These are phyloP conservation scores for Carex cristatella DNA, from an alignment of 176 grass and related monocot genomes.

Conservation along the genomic window DNA sequence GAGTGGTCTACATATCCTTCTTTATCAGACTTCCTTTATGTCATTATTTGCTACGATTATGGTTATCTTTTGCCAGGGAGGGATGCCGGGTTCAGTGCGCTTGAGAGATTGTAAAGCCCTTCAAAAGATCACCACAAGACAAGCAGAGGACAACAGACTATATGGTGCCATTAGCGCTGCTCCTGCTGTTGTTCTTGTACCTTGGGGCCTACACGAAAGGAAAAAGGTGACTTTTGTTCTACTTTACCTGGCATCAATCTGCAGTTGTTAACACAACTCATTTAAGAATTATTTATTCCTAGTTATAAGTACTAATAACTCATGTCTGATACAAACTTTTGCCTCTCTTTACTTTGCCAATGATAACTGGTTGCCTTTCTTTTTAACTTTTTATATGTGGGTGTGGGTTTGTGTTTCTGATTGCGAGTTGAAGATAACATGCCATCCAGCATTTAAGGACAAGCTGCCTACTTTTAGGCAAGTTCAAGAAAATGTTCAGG, in stretches of 20 bases:
- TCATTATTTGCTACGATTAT: neutral
- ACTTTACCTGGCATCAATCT: neutral
- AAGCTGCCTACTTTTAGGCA: conserved; percentile 74
- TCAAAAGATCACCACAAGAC: conserved; percentile 62
- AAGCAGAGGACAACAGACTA: conserved; percentile 71
- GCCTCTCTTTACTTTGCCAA: neutral
- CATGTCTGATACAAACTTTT: neutral
- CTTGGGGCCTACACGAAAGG: conserved; percentile 74
- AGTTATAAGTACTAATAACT: neutral
- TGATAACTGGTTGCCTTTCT: conserved; percentile 4
- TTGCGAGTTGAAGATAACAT: conserved; percentile 54
- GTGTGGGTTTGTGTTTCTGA: neutral
- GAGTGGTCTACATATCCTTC: neutral
- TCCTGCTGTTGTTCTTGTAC: conserved; percentile 71
- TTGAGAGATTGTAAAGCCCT: conserved; percentile 78
- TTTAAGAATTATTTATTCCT: neutral
- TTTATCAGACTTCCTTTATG: neutral
- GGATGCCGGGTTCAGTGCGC: conserved; percentile 84
- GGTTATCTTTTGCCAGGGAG: conserved; percentile 43
- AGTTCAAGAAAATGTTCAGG: conserved; percentile 76
- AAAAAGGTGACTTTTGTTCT: conserved; percentile 53
- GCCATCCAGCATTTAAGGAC: conserved; percentile 88
- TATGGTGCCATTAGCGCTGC: conserved; percentile 92
- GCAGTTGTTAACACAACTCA: neutral
- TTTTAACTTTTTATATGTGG: conserved; percentile 10